Conservation (phyloP, 2,329 filamentous ascomycete species). For the Pseudopithomyces chartarum region DNA sequence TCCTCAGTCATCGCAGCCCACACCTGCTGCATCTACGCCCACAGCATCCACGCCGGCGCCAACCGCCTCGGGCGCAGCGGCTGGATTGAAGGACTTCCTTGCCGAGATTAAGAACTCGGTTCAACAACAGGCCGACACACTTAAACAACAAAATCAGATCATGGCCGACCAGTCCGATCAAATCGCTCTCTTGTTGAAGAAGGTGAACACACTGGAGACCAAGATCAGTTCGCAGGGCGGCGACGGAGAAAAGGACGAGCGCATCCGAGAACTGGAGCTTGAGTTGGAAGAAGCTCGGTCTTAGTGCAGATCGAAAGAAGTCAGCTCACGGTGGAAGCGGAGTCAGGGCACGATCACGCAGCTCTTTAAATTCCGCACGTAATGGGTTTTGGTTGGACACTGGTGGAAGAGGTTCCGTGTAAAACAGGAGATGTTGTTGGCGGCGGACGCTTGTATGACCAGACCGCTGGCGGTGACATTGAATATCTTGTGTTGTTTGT, state of each 20-base stretch:
- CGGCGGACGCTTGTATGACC: background rate
- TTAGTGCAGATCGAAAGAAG: slow-evolving; percentile 12
- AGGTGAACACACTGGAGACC: slow-evolving; percentile 68
- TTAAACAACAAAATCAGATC: slow-evolving; percentile 49
- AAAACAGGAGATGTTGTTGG: background rate
- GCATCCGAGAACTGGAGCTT: slow-evolving; percentile 47
- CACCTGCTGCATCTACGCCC: slow-evolving; percentile 44
- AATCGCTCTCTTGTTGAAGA: slow-evolving; percentile 72
- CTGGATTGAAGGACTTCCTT: slow-evolving; percentile 68
- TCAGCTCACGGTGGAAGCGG: background rate
- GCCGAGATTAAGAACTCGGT: slow-evolving; percentile 78
- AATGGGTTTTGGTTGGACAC: too few relatives aligned
- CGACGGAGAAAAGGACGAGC: slow-evolving; percentile 47
- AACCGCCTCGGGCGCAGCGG: slow-evolving; percentile 52
- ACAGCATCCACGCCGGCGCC: slow-evolving; percentile 42
- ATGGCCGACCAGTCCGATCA: slow-evolving; percentile 79
- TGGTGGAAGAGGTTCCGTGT: background rate
- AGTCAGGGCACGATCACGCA: slow-evolving; percentile 6
- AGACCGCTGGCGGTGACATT: slow-evolving; percentile 2
- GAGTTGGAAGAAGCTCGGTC: slow-evolving; percentile 49
- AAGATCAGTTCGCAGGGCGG: slow-evolving; percentile 59
- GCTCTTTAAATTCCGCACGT: too few relatives aligned
- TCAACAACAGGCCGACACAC: slow-evolving; percentile 67
- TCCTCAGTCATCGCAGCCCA: slow-evolving; percentile 40
- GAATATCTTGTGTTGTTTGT: background rate